Evolutionary conservation across 805 yeast genomes (phyloP).

Genomic region (Saccharomycopsis vini): DNA sequence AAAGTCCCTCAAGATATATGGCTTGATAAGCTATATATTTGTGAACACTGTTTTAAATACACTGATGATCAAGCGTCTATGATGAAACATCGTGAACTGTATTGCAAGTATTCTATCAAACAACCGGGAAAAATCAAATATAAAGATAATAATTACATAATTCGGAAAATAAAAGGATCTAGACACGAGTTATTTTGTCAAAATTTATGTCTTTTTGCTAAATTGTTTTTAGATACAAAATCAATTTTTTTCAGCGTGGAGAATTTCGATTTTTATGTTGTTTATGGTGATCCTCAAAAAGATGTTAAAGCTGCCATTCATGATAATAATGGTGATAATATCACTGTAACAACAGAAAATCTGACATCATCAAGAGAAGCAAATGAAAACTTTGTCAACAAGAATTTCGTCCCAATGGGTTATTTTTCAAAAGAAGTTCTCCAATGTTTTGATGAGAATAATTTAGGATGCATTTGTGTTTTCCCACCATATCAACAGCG

Average conservation of each 20-base stretch:
- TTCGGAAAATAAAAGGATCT: slow-evolving; percentile 61
- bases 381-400: neutral
- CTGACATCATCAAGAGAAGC: too few relatives aligned
- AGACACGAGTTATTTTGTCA: slow-evolving; percentile 66
- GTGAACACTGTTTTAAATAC: slow-evolving; percentile 81
- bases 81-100: slow-evolving; percentile 37
- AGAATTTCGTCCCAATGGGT: slow-evolving; percentile 56
- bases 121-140: slow-evolving; percentile 67
- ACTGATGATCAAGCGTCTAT: slow-evolving; percentile 40
- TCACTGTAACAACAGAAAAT: too few relatives aligned
- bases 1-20: slow-evolving; percentile 30
- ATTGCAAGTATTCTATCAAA: slow-evolving; percentile 35
- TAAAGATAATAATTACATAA: slow-evolving; percentile 44
- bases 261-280: slow-evolving; percentile 69
- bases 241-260: slow-evolving; percentile 77
- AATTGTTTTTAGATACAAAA: slow-evolving; percentile 82
- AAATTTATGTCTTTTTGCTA: slow-evolving; percentile 74
- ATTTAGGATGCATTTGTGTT: slow-evolving; percentile 82
- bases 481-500: slow-evolving; percentile 87
- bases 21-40: slow-evolving; percentile 59
- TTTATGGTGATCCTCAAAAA: slow-evolving; percentile 37
- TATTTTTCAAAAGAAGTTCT: slow-evolving; percentile 83
- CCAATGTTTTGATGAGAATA: slow-evolving; percentile 69
- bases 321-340: neutral
- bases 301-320: neutral